These are phyloP conservation scores for Aspergillus japonicus DNA, from an alignment of 2,329 filamentous ascomycete genomes.

Conservation along the genomic window DNA sequence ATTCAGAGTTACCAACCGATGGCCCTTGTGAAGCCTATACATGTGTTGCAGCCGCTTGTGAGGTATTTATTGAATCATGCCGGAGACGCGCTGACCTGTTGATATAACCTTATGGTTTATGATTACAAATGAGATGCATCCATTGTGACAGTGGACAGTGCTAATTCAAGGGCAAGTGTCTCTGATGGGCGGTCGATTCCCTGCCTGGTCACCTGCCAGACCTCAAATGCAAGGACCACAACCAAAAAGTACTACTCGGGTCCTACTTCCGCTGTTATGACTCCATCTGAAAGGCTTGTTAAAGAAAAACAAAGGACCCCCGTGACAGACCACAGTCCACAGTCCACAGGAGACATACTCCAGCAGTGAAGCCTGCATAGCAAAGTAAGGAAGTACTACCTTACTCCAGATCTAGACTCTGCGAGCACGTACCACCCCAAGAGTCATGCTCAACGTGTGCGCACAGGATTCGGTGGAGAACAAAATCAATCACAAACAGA, in stretches of 20 bases:
- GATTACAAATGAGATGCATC: too few relatives aligned
- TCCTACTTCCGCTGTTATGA: not conserved
- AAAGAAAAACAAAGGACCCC: not conserved
- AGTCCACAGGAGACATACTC: too few relatives aligned
- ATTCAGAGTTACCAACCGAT: not conserved
- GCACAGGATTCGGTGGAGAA: not conserved
- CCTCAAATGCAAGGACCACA: not conserved
- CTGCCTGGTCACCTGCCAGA: slow-evolving; percentile 6
- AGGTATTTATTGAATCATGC: not conserved
- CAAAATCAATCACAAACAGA: not conserved
- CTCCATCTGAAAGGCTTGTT: not conserved
- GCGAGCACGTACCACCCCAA: not conserved
- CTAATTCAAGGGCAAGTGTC: too few relatives aligned
- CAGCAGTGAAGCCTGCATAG: not conserved
- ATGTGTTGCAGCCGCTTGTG: not conserved
- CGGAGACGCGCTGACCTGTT: not conserved
- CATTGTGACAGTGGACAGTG: slow-evolving; percentile 3
- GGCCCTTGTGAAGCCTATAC: not conserved
- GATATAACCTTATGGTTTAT: not conserved
- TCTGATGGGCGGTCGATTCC: not conserved
- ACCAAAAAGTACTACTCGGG: not conserved
- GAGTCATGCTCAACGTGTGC: not conserved
- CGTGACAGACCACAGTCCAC: not conserved
- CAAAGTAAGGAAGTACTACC: not conserved
- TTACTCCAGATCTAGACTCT: not conserved